These are phyloP conservation scores for Seminavis robusta DNA, from an alignment of 108 stramenopile species.

Conservation along the genomic window DNA sequence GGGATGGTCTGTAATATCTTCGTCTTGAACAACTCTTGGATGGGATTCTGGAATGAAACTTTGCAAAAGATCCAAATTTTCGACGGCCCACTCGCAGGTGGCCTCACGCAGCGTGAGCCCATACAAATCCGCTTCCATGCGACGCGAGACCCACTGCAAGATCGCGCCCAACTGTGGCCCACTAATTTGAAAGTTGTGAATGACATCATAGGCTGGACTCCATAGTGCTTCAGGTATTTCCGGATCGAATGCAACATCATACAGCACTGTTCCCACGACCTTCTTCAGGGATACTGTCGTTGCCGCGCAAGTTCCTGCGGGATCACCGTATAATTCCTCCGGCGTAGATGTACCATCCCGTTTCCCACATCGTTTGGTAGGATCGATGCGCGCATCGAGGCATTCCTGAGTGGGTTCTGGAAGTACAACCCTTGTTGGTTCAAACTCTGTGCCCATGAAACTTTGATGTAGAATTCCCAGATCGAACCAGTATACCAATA, in stretches of 20 bases:
- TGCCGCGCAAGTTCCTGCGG: constrained; percentile 23
- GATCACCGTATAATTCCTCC: constrained; percentile 7
- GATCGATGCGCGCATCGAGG: constrained; percentile 1
- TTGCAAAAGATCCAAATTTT: constrained; percentile 17
- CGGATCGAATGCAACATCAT: too few species aligned
- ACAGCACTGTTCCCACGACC: too few species aligned
- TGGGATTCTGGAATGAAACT: constrained; percentile 15
- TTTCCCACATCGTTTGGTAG: constrained; percentile 17
- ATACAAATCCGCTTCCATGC: neutral
- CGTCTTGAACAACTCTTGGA: constrained; percentile 1
- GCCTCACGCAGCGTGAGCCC: constrained; percentile 23
- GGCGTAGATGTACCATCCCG: neutral
- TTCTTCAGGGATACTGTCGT: constrained; percentile 15
- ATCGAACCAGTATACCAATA: constrained; percentile 33
- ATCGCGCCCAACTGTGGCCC: too few species aligned
- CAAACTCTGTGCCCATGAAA: constrained; percentile 8
- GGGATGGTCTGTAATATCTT: neutral
- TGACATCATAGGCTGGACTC: too few species aligned
- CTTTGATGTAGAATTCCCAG: too few species aligned
- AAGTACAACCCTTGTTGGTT: constrained; percentile 21
- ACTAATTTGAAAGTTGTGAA: too few species aligned
- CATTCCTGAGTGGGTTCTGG: constrained; percentile 15
- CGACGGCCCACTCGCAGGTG: constrained; percentile 27
- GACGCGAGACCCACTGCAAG: too few species aligned
- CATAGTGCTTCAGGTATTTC: too few species aligned